Evolutionary conservation across 805 yeast genomes (phyloP).

Genomic region (Barnettozyma salicaria): DNA sequence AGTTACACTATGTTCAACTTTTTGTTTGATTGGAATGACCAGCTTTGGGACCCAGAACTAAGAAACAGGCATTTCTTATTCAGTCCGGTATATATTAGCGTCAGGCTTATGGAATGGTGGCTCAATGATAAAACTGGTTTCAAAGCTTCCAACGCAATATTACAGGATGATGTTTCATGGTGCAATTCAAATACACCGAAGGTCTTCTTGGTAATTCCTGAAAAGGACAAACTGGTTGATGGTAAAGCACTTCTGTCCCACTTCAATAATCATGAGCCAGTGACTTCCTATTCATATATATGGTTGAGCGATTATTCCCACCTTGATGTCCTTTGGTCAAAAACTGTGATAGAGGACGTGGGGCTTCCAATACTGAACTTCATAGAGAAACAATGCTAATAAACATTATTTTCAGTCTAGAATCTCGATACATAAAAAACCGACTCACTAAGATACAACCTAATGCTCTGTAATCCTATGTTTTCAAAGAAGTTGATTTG

Average conservation of each 20-base stretch:
- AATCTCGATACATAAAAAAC: no score
- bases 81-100: slow-evolving; percentile 78
- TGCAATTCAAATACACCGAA: slow-evolving; percentile 47
- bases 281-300: slow-evolving; percentile 27
- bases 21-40: slow-evolving; percentile 82
- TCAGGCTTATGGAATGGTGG: slow-evolving; percentile 93
- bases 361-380: slow-evolving; percentile 44
- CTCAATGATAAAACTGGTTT: slow-evolving; percentile 45
- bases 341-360: slow-evolving; percentile 58
- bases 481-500: no score
- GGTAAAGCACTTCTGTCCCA: slow-evolving; percentile 63
- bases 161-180: slow-evolving; percentile 52
- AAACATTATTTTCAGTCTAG: no score
- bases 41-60: slow-evolving; percentile 62
- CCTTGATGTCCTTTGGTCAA: slow-evolving; percentile 91
- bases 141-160: slow-evolving; percentile 33
- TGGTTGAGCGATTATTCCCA: slow-evolving; percentile 66
- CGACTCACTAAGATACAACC: no score
- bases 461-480: no score
- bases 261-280: slow-evolving; percentile 50
- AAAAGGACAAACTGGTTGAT: slow-evolving; percentile 69
- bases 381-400: slow-evolving; percentile 4
- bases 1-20: slow-evolving; percentile 83
- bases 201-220: slow-evolving; percentile 64
- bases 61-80: slow-evolving; percentile 75